Evolutionary conservation across 23 red algal genomes (phyloP).

Genomic region (Gracilaria gracilis): DNA sequence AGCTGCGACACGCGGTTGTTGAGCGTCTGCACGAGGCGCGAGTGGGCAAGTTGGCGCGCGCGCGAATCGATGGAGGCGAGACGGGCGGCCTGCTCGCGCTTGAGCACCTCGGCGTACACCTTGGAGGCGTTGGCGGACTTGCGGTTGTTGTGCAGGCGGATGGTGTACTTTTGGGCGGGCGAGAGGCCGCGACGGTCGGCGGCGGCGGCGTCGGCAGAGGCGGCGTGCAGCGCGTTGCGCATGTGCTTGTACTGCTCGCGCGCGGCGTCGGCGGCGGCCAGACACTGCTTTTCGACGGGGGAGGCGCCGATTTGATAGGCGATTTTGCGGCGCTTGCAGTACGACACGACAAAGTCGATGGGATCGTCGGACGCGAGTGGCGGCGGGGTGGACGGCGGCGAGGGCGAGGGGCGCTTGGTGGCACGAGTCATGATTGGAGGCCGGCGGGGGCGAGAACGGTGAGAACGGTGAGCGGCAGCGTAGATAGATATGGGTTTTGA

Average conservation of each 20-base stretch:
- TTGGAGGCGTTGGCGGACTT: conserved; percentile 58
- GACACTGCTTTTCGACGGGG: conserved; percentile 30
- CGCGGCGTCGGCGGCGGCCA: conserved; percentile 6
- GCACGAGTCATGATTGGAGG: neutral
- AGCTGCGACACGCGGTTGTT: neutral
- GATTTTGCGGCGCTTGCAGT: conserved; percentile 34
- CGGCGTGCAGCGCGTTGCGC: conserved; percentile 5
- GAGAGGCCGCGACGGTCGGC: conserved; percentile 36
- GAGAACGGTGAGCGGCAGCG: neutral
- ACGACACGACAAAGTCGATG: conserved; percentile 8
- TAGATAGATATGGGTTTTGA: neutral
- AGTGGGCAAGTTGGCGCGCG: neutral
- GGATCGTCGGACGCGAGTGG: conserved; percentile 29
- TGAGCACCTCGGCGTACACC: conserved; percentile 58
- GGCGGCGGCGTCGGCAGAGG: neutral
- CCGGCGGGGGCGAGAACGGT: neutral
- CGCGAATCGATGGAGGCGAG: neutral
- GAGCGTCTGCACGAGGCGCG: neutral
- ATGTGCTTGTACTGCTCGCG: conserved; percentile 50
- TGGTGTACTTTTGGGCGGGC: conserved; percentile 62
- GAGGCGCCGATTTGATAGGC: conserved; percentile 7
- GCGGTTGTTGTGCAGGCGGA: conserved; percentile 67
- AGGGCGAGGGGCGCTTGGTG: neutral
- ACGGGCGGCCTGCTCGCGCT: conserved; percentile 20
- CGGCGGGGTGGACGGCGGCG: too few species aligned